Percentiles rank a stretch among this genome's conserved stretches.
Conservation (phyloP, 208 protist genomes). For the Porcisia deanei region DNA sequence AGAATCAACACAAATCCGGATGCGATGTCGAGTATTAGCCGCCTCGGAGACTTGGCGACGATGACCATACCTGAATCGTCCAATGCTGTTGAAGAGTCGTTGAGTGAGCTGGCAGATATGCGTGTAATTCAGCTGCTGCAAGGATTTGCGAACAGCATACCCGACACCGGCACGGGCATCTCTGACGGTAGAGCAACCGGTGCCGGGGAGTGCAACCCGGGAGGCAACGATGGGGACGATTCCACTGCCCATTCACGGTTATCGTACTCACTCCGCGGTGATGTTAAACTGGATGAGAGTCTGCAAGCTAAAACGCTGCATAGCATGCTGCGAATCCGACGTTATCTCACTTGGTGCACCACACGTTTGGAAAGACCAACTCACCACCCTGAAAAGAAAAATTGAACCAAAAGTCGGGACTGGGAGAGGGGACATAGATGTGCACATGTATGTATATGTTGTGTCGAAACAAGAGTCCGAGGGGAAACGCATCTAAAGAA, state of each 20-base stretch:
- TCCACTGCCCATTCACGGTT: background rate
- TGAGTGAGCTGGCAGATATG: constrained; percentile 24
- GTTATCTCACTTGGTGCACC: constrained; percentile 21
- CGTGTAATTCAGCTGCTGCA: constrained; percentile 27
- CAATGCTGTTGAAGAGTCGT: background rate
- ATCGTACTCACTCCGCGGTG: background rate
- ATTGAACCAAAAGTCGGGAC: too few relatives aligned
- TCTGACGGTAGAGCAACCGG: background rate
- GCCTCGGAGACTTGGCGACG: background rate
- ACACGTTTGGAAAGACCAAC: constrained; percentile 1
- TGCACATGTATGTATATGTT: too few relatives aligned
- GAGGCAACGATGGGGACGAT: background rate
- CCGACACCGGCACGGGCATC: background rate
- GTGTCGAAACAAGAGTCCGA: background rate
- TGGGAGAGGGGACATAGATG: too few relatives aligned
- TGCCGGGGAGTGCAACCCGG: too few relatives aligned
- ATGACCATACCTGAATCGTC: too few relatives aligned
- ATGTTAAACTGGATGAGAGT: constrained; percentile 11
- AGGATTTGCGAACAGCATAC: constrained; percentile 18
- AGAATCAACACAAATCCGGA: background rate
- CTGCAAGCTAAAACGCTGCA: background rate
- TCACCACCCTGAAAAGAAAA: too few relatives aligned
- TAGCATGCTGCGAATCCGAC: constrained; percentile 37
- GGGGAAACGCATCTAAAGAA: background rate
- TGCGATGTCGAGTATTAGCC: background rate